These are phyloP conservation scores for Rhodamnia argentea DNA, from an alignment of 345 rosid species.

Conservation along the genomic window DNA sequence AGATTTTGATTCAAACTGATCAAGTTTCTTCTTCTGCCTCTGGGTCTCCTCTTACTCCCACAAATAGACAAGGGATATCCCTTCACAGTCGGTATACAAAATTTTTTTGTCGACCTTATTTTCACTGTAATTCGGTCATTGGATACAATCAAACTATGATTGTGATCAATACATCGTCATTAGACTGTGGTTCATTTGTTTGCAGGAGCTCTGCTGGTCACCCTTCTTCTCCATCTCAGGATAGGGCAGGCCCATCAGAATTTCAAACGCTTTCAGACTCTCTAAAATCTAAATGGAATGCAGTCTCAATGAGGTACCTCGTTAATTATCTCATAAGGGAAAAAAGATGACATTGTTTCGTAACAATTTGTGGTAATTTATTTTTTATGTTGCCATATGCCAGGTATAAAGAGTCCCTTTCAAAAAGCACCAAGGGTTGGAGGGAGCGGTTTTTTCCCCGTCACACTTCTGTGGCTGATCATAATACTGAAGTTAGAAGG, in stretches of 20 bases:
- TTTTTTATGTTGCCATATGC: background rate
- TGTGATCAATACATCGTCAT: background rate
- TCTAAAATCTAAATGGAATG: conserved; percentile 49
- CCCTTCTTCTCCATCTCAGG: conserved; percentile 25
- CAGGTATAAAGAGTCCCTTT: conserved; percentile 58
- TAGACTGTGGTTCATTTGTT: background rate
- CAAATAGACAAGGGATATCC: conserved; percentile 24
- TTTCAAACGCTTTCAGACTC: conserved; percentile 57
- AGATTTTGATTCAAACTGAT: conserved; percentile 13
- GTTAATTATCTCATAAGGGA: background rate
- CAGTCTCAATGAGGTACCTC: conserved; percentile 43
- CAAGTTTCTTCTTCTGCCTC: conserved; percentile 20
- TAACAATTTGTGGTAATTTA: background rate
- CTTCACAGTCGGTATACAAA: conserved; percentile 27
- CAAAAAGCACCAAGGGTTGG: conserved; percentile 69
- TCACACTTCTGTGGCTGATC: conserved; percentile 21
- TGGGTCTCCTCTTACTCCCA: conserved; percentile 14
- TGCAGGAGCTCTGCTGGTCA: conserved; percentile 18
- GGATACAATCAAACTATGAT: background rate
- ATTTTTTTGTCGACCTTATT: background rate
- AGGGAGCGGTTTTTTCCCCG: conserved; percentile 58
- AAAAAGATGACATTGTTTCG: background rate
- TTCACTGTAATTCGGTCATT: background rate
- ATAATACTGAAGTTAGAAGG: conserved; percentile 37
- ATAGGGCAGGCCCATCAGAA: conserved; percentile 56